Evolutionary conservation across 768 basidiomycete genomes (phyloP), one percentile per base, ranked within the genome.

Genomic region (Rhodotorula paludigena): DNA sequence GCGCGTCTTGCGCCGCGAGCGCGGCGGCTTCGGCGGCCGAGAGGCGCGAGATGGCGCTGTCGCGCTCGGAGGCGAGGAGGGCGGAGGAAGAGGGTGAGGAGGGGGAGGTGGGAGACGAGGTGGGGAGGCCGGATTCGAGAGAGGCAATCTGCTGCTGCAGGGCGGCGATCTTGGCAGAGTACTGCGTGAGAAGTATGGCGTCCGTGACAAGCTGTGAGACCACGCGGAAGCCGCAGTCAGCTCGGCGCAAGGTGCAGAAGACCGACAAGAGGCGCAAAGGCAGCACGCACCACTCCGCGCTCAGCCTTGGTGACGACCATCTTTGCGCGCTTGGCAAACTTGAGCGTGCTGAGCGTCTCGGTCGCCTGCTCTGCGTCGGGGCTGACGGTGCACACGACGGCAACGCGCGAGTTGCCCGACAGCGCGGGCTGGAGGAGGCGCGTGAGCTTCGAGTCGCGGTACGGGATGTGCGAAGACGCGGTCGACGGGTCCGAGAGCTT

Each of bases 301-400:
- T 76, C 70, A 4, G 76, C 76, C 32, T 69, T 68, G 11, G 74
- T 75, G 69, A 90, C 85, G 47, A 97, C 93, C 72, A 84, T 86
- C 83, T 93, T 94, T 74, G 94, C 88, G 52, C 92, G 83, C 72
- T 87, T 88, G 5, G 94, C 94, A 75, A 99, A 98, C 47, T 87
- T 84, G 28, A 98, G 81, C 0, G 94, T 99, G 70, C 87, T 91
- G 59, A 86, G 86, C 12, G 87, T 90, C 80, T 98, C 94, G 14
- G 85, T 81, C 11, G 93, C 82, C 25, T 92, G 92, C 54, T 81
- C 79, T 3, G 82, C 77, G 57, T 92, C 89, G 0, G 94, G 92
- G 74, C 93, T 94, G 76, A 98, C 84, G 0, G 94, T 98, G 78
- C 93, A 96, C 59, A 98, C 88, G 23, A 99, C 93, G 48, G 90